A percentile compares a stretch with the other conserved stretches of the same genome.
These are phyloP conservation scores for Salix viminalis DNA, from an alignment of 345 rosid species.

Conservation along the genomic window DNA sequence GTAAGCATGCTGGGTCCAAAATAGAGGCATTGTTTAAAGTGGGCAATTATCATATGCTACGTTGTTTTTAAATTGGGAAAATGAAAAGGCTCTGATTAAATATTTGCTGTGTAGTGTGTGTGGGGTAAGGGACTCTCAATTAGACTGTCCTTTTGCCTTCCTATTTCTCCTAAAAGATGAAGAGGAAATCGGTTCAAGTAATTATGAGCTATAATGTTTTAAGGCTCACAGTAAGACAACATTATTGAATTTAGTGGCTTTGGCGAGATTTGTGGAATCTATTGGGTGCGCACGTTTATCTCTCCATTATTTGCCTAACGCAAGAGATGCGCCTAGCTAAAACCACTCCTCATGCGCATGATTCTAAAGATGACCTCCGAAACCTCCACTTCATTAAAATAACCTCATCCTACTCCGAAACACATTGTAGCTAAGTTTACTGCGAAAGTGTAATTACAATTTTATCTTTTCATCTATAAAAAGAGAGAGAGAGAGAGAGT, in stretches of 20 bases:
- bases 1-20: conserved; percentile 62
- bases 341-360: neutral
- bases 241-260: conserved; percentile 42
- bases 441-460: too few species aligned
- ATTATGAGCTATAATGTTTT: conserved; percentile 46
- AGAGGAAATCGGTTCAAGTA: conserved; percentile 23
- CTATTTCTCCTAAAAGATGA: conserved; percentile 23
- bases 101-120: conserved; percentile 38
- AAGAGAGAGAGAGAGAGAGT: too few species aligned
- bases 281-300: conserved; percentile 38
- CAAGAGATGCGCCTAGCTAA: neutral
- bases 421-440: too few species aligned
- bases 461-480: too few species aligned
- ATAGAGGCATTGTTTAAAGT: conserved; percentile 53
- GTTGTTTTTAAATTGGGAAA: conserved; percentile 25
- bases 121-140: conserved; percentile 58
- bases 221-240: conserved; percentile 44
- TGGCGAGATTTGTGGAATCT: conserved; percentile 52
- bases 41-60: conserved; percentile 25
- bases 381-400: neutral
- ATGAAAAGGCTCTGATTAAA: conserved; percentile 44
- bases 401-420: too few species aligned
- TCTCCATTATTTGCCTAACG: conserved; percentile 22
- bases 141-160: conserved; percentile 59
- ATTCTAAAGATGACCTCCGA: conserved; percentile 17